phyloP scores from a whole-genome alignment of 306 rosid genomes.

The Quillaja saponaria region DNA sequence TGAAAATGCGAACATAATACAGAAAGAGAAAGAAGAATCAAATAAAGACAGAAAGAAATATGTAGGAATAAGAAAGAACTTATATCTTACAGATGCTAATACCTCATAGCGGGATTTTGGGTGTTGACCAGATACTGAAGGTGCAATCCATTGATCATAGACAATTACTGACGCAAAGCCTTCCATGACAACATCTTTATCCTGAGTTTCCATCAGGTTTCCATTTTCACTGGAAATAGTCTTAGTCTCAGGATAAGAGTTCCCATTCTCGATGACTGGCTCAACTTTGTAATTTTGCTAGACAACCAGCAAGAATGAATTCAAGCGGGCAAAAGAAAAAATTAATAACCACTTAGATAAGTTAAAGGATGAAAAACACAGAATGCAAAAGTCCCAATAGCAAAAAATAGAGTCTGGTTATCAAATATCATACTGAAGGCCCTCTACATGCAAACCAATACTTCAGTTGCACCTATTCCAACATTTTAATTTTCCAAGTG shows the following conservation, averaged over 20 bases:
- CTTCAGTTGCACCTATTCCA: not conserved
- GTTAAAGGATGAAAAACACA: not conserved
- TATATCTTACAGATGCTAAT: conserved; percentile 25
- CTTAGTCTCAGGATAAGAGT: conserved; percentile 70
- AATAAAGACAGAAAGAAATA: conserved; percentile 12
- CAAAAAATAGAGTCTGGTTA: not conserved
- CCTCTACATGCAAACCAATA: not conserved
- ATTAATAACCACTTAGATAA: conserved; percentile 2
- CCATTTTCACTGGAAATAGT: conserved; percentile 73
- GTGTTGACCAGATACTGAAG: conserved; percentile 64
- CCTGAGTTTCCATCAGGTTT: conserved; percentile 58
- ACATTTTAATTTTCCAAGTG: not conserved
- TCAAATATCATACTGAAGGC: not conserved
- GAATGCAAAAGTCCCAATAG: not conserved
- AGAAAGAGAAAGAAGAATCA: conserved; percentile 26
- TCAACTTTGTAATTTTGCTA: conserved; percentile 69
- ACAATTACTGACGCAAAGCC: conserved; percentile 63
- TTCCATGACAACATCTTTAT: conserved; percentile 77
- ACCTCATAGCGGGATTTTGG: conserved; percentile 96
- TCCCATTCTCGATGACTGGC: conserved; percentile 70
- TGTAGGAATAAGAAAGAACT: conserved; percentile 20
- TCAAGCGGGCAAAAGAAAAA: conserved; percentile 7
- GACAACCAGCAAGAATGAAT: conserved; percentile 32
- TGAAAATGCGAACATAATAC: conserved; percentile 43
- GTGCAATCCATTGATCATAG: conserved; percentile 84